Base-by-base conservation (phyloP, 768 basidiomycete genomes). In the Boletus edulis region DNA sequence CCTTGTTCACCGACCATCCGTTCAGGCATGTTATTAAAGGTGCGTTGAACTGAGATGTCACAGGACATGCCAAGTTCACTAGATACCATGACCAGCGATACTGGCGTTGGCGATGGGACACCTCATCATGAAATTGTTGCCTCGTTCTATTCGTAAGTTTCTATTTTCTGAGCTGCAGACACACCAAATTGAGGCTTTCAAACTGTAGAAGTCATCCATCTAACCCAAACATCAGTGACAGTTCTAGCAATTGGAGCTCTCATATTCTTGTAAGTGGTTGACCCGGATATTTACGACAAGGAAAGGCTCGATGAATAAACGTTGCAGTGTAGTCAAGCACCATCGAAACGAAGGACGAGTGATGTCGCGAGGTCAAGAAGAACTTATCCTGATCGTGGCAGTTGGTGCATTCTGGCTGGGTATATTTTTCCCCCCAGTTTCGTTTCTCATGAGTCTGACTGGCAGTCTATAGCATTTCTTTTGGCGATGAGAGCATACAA, bases 401-500 rank as follows among this genome's bases (percentile, higher is more conserved):
- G 78, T 91, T 53, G 88, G 84, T 12, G 72, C 91, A 54, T 81
- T 88, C 66, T 91, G 87, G 87, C 74, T 91, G 47, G 87, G 90
- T 90, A 67, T 67, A 82, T 22, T 22, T 55, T 41, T 38, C 14
- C 29, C 50, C 32, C 3, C 3, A 29, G 4, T 37, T 22, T 38
- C 10, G 2, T 39, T 46, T 35, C 11, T 46, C 39, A 12, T 34
- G 31, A 15, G 48, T 53, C 50, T 62, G 52, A 58, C 49, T 45
- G 24, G 18, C 42, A 35, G 31, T 42, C 17, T 22, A 49, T 48
- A 80, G 79, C 78, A 22, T 54, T 78, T 41, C 63, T 80, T 51
- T 65, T 80, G 45, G 76, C 75, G 9, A 72, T 71, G 70, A 72
- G 73, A 11, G 76, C 78, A 3, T 70, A 65, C 52, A 67, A 62